These are phyloP conservation scores for Asparagopsis taxiformis DNA, from an alignment of 31 red algal genomes.

Conservation along the genomic window DNA sequence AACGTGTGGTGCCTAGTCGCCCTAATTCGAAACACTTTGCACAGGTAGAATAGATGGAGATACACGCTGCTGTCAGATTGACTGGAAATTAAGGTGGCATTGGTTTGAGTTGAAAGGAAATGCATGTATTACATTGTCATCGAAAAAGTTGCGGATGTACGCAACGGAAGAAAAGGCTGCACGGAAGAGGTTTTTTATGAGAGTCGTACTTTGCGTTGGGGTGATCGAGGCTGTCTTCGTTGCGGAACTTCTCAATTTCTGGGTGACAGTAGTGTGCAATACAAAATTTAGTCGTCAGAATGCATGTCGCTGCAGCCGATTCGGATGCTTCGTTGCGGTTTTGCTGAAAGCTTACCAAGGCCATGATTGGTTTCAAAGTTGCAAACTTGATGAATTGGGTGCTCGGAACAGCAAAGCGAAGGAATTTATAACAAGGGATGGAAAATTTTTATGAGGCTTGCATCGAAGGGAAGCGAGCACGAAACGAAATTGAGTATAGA, in stretches of 20 bases:
- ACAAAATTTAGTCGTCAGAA: too few relatives aligned
- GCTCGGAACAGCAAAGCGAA: too few relatives aligned
- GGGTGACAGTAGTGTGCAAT: neutral
- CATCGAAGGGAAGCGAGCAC: too few relatives aligned
- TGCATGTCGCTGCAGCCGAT: too few relatives aligned
- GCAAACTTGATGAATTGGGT: too few relatives aligned
- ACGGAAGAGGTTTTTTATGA: slow-evolving; percentile 47
- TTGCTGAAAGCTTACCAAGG: too few relatives aligned
- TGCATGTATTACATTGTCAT: slow-evolving; percentile 12
- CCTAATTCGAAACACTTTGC: slow-evolving; percentile 3
- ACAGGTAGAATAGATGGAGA: neutral
- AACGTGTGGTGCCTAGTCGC: slow-evolving; percentile 5
- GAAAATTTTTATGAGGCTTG: too few relatives aligned
- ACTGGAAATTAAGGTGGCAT: neutral
- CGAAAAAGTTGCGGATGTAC: slow-evolving; percentile 63
- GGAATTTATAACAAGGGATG: too few relatives aligned
- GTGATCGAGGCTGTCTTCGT: slow-evolving; percentile 15
- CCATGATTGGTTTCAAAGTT: too few relatives aligned
- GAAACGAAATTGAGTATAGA: too few relatives aligned
- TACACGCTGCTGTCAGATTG: neutral
- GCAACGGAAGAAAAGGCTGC: slow-evolving; percentile 60
- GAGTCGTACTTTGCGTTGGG: slow-evolving; percentile 17
- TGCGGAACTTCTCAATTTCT: neutral
- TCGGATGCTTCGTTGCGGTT: too few relatives aligned
- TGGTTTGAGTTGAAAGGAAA: too few relatives aligned